Conservation (phyloP, 768 basidiomycete species). For the Suillus ampliporus region DNA sequence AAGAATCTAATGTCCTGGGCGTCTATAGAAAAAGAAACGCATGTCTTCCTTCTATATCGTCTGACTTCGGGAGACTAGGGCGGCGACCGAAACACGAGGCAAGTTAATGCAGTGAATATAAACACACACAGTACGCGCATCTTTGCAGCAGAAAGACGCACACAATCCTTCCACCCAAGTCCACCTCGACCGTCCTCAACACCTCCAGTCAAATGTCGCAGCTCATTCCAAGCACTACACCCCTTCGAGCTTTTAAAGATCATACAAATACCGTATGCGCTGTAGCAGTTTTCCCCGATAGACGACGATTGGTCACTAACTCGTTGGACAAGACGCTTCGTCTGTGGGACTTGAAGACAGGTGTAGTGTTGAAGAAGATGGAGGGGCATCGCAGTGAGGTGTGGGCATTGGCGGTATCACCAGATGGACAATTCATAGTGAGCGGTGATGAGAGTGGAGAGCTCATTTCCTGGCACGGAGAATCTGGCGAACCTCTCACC, state of each 20-base stretch:
- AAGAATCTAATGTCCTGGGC: not conserved
- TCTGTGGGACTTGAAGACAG: not conserved
- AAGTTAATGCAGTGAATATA: not conserved
- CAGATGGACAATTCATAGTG: not conserved
- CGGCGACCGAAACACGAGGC: too few relatives aligned
- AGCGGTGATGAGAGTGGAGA: not conserved
- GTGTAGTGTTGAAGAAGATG: not conserved
- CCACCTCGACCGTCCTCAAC: not conserved
- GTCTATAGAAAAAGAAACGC: too few relatives aligned
- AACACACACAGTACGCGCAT: not conserved
- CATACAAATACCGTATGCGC: not conserved
- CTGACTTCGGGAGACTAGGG: too few relatives aligned
- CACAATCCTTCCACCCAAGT: not conserved
- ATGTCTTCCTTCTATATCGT: too few relatives aligned
- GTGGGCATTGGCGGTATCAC: not conserved
- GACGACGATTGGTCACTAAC: not conserved
- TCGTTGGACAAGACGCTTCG: not conserved
- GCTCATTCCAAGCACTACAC: not conserved
- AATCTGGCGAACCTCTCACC: too few relatives aligned
- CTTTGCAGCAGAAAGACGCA: too few relatives aligned
- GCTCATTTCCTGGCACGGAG: not conserved
- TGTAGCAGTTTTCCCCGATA: not conserved
- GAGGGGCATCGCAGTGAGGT: not conserved
- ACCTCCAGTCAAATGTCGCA: not conserved
- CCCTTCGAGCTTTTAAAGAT: not conserved